A percentile compares a stretch with the other conserved stretches of the same genome.
Evolutionary conservation across 257 asterid species (phyloP).

Genomic region (Solanum appendiculatum): DNA sequence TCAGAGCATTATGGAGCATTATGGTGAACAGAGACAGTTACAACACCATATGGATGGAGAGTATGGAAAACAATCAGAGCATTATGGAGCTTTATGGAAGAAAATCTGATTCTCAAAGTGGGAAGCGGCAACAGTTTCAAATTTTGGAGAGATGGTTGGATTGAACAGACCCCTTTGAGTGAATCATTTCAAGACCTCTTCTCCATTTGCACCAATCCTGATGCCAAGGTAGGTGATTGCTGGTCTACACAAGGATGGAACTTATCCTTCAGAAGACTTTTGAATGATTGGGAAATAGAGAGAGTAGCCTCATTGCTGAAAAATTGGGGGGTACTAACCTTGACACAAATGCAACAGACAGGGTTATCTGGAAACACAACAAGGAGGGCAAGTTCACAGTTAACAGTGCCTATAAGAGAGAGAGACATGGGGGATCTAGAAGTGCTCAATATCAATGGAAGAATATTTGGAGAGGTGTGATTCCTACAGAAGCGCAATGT

Average conservation of each 20-base stretch:
- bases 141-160: not conserved
- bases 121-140: not conserved
- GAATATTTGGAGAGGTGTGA: not conserved
- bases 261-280: not conserved
- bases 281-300: not conserved
- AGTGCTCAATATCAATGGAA: not conserved
- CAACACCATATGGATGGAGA: not conserved
- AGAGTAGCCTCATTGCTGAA: not conserved
- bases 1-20: not conserved
- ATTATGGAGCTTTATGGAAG: not conserved
- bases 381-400: not conserved
- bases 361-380: not conserved
- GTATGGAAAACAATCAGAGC: not conserved
- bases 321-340: not conserved
- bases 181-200: not conserved
- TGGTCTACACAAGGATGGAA: not conserved
- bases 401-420: not conserved
- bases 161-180: not conserved
- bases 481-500: not conserved
- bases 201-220: not conserved
- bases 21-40: not conserved
- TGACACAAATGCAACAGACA: not conserved
- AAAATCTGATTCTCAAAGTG: not conserved
- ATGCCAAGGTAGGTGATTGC: not conserved
- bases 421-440: not conserved